phyloP scores from a whole-genome alignment of 305 asterid species.

The Solanum hybrid region DNA sequence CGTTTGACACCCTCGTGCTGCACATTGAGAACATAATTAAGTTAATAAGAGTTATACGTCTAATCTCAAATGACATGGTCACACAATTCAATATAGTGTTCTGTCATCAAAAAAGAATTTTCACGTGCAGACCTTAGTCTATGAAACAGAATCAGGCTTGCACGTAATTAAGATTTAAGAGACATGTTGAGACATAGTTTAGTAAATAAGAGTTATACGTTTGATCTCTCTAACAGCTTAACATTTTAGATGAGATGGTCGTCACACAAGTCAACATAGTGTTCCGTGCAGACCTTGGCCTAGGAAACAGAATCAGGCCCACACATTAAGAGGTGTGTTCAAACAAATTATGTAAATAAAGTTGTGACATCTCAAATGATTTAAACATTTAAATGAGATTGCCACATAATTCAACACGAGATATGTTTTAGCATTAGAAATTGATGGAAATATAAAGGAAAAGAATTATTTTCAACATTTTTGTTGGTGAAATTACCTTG shows the following conservation, averaged over 20 bases:
- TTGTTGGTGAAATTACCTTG: conserved; percentile 35
- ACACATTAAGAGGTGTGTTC: neutral
- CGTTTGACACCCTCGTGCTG: conserved; percentile 84
- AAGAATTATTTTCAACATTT: neutral
- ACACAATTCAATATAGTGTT: neutral
- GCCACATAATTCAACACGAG: neutral
- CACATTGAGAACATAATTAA: neutral
- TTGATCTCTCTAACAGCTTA: neutral
- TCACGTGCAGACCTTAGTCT: neutral
- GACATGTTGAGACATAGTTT: neutral
- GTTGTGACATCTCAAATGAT: neutral
- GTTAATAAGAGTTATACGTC: neutral
- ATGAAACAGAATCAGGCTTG: neutral
- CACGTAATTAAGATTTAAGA: neutral
- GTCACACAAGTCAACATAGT: neutral
- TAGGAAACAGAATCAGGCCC: neutral
- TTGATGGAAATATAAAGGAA: neutral
- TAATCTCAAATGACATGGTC: neutral
- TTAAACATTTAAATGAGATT: neutral
- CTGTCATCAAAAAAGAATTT: neutral
- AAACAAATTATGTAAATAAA: neutral
- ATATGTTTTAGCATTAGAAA: neutral
- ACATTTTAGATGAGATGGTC: neutral
- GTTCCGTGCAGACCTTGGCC: neutral
- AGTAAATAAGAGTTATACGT: neutral